Conservation (phyloP, 441 rosid genomes). For the Pelargonium cotyledonis region DNA sequence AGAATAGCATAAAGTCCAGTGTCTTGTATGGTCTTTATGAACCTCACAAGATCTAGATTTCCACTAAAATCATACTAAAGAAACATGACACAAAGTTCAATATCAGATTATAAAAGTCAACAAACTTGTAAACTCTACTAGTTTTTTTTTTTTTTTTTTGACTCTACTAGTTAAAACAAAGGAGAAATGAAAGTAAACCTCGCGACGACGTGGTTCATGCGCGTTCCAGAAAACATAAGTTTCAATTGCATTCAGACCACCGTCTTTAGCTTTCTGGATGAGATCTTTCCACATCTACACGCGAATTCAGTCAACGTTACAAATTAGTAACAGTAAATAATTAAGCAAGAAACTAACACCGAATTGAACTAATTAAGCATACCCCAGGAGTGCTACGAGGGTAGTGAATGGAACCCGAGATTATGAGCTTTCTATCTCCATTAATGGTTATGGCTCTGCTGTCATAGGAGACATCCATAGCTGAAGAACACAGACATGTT, state of each 20-base stretch:
- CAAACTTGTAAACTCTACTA: too few species aligned
- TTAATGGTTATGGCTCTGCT: constrained; percentile 32
- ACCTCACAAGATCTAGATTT: constrained; percentile 34
- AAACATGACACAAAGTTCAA: not conserved
- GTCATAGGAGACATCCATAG: constrained; percentile 33
- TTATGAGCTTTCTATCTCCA: constrained; percentile 35
- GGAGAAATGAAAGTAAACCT: not conserved
- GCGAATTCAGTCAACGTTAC: too few species aligned
- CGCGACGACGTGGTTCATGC: constrained; percentile 39
- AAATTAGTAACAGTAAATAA: not conserved
- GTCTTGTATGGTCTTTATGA: constrained; percentile 32
- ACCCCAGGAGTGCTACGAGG: constrained; percentile 48
- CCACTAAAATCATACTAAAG: constrained; percentile 31
- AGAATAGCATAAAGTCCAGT: constrained; percentile 41
- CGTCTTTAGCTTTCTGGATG: constrained; percentile 38
- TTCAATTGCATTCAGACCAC: constrained; percentile 43
- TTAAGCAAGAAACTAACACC: not conserved
- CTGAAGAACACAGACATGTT: not conserved
- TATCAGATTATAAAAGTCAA: too few species aligned
- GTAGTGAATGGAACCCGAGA: constrained; percentile 53
- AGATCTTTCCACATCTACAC: constrained; percentile 45
- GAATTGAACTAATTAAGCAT: not conserved
- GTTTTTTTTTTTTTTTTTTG: too few species aligned
- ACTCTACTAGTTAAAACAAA: too few species aligned
- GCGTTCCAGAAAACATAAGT: constrained; percentile 48